Conservation (phyloP, 805 yeast species). For the Saitoella complicata region DNA sequence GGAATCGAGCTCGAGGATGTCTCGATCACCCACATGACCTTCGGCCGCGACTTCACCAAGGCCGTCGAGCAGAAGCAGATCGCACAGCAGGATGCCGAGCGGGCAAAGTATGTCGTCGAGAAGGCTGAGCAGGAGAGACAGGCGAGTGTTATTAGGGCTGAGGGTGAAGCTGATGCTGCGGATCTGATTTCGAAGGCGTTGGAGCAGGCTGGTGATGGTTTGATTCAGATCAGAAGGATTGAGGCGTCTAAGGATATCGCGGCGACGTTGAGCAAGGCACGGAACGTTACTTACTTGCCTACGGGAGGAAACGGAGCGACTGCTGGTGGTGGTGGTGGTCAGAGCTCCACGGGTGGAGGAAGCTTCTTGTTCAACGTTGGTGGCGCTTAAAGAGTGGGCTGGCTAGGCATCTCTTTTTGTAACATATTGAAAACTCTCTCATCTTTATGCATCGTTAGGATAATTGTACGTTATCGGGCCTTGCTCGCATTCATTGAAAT, state of each 20-base stretch:
- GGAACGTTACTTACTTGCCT: slow-evolving; percentile 83
- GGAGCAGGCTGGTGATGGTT: slow-evolving; percentile 88
- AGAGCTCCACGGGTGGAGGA: background rate
- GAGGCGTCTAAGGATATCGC: slow-evolving; percentile 97
- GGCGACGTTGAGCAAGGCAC: slow-evolving; percentile 59
- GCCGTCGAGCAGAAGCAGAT: slow-evolving; percentile 98
- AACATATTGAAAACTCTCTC: too few species aligned
- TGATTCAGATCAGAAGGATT: slow-evolving; percentile 79
- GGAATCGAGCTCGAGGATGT: slow-evolving; percentile 89
- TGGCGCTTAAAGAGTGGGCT: too few species aligned
- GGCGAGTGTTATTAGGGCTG: slow-evolving; percentile 90
- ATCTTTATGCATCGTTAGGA: background rate
- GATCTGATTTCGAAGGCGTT: slow-evolving; percentile 86
- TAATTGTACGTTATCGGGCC: too few species aligned
- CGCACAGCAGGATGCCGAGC: slow-evolving; percentile 98
- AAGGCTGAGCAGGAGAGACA: slow-evolving; percentile 95
- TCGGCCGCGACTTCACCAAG: slow-evolving; percentile 90
- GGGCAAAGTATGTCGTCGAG: slow-evolving; percentile 85
- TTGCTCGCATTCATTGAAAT: too few species aligned
- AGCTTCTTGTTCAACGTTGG: too few species aligned
- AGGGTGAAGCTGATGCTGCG: slow-evolving; percentile 98
- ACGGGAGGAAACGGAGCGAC: slow-evolving; percentile 26
- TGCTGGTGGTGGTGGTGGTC: slow-evolving; percentile 21
- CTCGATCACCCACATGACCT: slow-evolving; percentile 92
- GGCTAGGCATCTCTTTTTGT: too few species aligned